Evolutionary conservation across 2,329 filamentous ascomycete genomes (phyloP).

Genomic region (Exophiala calicioides): DNA sequence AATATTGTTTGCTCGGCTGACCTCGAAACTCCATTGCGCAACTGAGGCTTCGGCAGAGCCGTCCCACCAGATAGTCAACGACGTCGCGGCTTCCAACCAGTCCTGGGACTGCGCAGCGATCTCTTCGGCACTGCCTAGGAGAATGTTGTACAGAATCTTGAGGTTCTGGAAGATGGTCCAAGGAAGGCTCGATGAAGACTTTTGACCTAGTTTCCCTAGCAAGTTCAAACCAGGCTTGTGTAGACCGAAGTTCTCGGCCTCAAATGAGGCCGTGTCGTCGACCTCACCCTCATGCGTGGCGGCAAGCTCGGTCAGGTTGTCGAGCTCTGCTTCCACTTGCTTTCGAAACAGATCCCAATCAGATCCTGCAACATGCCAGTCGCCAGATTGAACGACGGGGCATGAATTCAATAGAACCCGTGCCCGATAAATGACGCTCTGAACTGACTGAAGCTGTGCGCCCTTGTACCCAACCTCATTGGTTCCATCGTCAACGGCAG

Average conservation of each 20-base stretch:
- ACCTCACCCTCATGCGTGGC: conserved; percentile 68
- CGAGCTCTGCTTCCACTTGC: conserved; percentile 67
- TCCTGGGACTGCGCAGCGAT: conserved; percentile 79
- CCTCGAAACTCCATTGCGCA: conserved; percentile 44
- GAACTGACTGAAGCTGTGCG: conserved; percentile 74
- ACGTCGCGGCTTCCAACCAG: conserved; percentile 87
- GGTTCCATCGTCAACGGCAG: conserved; percentile 61
- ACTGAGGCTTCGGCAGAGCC: conserved; percentile 64
- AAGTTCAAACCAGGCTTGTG: conserved; percentile 22
- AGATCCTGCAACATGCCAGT: conserved; percentile 80
- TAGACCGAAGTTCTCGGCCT: conserved; percentile 51
- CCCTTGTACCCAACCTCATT: conserved; percentile 70
- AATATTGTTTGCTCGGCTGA: conserved; percentile 45
- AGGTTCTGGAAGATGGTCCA: conserved; percentile 75
- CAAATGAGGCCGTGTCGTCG: conserved; percentile 47
- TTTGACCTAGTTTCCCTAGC: conserved; percentile 19
- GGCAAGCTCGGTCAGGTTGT: conserved; percentile 73
- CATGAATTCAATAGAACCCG: conserved; percentile 71
- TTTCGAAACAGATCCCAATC: conserved; percentile 85
- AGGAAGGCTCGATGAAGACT: conserved; percentile 25
- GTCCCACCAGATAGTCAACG: conserved; percentile 89
- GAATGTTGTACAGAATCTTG: conserved; percentile 74
- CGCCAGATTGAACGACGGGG: conserved; percentile 61
- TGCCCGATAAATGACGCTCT: conserved; percentile 68
- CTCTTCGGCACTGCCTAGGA: conserved; percentile 73